Percentiles rank a stretch among this genome's conserved stretches.
phyloP scores from a whole-genome alignment of 1,284 basidiomycete genomes.

The Cystobasidiaceae sp. region DNA sequence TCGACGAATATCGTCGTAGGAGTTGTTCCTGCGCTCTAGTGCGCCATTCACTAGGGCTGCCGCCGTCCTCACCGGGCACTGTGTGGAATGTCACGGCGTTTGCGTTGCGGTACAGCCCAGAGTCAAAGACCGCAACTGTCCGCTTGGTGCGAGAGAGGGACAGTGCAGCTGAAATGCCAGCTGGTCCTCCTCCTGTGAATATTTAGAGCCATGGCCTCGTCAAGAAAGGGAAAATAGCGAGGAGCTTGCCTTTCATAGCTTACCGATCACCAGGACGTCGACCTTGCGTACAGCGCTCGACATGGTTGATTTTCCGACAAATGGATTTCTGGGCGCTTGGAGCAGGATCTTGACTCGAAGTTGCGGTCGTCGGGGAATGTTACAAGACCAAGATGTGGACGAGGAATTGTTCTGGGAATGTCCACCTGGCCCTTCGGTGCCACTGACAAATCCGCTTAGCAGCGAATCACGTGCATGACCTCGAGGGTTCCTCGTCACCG shows the following conservation, averaged over 20 bases:
- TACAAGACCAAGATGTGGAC: too few species aligned
- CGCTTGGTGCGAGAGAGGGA: not conserved
- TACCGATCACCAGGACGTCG: not conserved
- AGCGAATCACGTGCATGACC: too few species aligned
- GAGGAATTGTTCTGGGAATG: too few species aligned
- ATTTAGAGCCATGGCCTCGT: not conserved
- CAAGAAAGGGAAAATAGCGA: not conserved
- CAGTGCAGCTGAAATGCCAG: not conserved
- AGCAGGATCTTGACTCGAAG: too few species aligned
- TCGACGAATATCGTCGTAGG: not conserved
- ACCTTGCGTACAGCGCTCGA: not conserved
- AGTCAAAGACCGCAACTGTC: not conserved
- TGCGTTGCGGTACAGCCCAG: not conserved
- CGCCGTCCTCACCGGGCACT: not conserved
- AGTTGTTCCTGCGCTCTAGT: not conserved
- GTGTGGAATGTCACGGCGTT: constrained; percentile 1
- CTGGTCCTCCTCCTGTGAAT: not conserved
- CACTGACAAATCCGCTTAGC: too few species aligned
- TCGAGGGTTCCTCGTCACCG: too few species aligned
- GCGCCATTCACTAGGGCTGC: not conserved
- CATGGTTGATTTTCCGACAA: not conserved
- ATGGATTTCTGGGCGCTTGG: too few species aligned
- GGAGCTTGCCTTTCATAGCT: not conserved
- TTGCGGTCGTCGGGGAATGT: too few species aligned
- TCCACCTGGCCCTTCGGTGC: too few species aligned